These are phyloP conservation scores for Globisporangium middletonii DNA, from an alignment of 352 stramenopile genomes.

Conservation along the genomic window DNA sequence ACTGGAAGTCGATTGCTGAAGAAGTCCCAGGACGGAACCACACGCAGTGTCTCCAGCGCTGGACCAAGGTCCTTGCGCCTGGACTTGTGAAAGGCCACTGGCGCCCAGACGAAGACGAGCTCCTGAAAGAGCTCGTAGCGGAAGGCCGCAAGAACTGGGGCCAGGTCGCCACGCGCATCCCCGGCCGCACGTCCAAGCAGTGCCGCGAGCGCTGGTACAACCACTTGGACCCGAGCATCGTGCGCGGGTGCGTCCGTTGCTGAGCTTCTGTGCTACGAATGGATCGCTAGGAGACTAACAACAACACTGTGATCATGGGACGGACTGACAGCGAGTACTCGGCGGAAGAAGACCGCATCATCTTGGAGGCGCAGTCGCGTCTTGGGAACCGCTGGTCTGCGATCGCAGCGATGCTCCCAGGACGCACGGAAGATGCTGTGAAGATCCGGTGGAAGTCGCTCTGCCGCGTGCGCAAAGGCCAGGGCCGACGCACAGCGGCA, in stretches of 20 bases:
- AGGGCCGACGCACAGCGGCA: constrained; percentile 31
- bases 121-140: constrained; percentile 77
- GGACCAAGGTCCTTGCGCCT: constrained; percentile 91
- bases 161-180: constrained; percentile 80
- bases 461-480: constrained; percentile 69
- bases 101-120: constrained; percentile 90
- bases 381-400: constrained; percentile 88
- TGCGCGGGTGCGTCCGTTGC: constrained; percentile 9
- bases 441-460: constrained; percentile 92
- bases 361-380: constrained; percentile 75
- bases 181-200: constrained; percentile 84
- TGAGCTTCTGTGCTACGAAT: no score
- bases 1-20: constrained; percentile 87
- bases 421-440: constrained; percentile 85
- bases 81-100: constrained; percentile 95
- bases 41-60: constrained; percentile 88
- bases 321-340: constrained; percentile 46
- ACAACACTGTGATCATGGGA: no score
- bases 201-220: constrained; percentile 90
- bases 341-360: constrained; percentile 83
- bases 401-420: constrained; percentile 86
- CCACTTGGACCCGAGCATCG: constrained; percentile 54
- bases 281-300: no score
- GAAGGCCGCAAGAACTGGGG: constrained; percentile 86
- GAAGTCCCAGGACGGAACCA: constrained; percentile 82